Evolutionary conservation across 306 rosid genomes (phyloP).

Genomic region (Rosa rugosa): DNA sequence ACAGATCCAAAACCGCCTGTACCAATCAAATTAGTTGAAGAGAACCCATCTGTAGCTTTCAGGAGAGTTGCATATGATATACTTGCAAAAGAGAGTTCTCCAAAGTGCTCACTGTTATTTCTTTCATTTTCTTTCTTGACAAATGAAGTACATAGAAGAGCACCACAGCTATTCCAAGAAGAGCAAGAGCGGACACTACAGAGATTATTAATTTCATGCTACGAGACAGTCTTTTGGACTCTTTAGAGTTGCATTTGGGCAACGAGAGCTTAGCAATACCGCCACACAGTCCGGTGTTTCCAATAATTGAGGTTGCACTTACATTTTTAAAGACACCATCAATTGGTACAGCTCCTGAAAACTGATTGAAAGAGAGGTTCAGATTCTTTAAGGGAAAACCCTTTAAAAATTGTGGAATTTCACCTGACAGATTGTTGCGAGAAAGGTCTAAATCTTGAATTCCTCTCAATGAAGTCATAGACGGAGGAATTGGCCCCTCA

Average conservation of each 20-base stretch:
- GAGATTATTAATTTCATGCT: background rate
- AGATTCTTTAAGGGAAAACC: conserved; percentile 20
- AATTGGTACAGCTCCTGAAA: conserved; percentile 39
- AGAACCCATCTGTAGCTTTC: too few relatives aligned
- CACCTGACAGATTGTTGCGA: background rate
- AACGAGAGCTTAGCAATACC: conserved; percentile 33
- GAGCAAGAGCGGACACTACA: background rate
- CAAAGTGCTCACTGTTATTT: background rate
- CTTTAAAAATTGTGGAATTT: background rate
- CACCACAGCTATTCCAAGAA: background rate
- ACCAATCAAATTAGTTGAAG: too few relatives aligned
- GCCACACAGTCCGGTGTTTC: conserved; percentile 36
- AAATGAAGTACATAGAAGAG: background rate
- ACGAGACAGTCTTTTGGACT: background rate
- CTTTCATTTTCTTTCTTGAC: background rate
- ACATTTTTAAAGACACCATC: conserved; percentile 30
- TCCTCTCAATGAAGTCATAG: background rate
- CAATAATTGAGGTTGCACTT: background rate
- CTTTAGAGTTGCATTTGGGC: conserved; percentile 5
- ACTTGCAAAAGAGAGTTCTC: conserved; percentile 10
- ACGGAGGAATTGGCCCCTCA: conserved; percentile 2
- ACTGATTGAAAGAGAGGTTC: conserved; percentile 37
- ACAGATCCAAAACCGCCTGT: too few relatives aligned
- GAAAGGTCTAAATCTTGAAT: background rate
- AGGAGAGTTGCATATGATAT: conserved; percentile 23